phyloP scores from a whole-genome alignment of 129 eudicot genomes.

The Flaveria bidentis region DNA sequence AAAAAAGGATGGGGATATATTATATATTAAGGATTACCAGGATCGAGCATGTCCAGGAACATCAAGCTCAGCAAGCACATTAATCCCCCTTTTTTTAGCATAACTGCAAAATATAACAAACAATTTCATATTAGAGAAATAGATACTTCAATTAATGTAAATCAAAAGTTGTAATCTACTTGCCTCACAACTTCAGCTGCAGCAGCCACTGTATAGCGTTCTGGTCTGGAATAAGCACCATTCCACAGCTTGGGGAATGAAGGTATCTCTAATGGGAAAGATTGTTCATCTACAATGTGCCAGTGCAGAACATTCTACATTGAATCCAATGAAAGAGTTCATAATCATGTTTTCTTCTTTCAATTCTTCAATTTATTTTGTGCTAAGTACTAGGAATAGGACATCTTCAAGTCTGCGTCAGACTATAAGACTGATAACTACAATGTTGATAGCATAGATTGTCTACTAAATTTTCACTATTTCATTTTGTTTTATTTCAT shows the following conservation, averaged over 20 bases:
- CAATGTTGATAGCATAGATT: neutral
- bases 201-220: conserved; percentile 82
- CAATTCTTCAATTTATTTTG: neutral
- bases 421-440: neutral
- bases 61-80: conserved; percentile 92
- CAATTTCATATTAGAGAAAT: conserved; percentile 16
- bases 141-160: conserved; percentile 8
- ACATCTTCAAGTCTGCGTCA: conserved; percentile 20
- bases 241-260: conserved; percentile 89
- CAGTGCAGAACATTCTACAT: conserved; percentile 94
- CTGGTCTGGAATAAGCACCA: conserved; percentile 81
- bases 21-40: conserved; percentile 48
- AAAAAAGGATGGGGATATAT: neutral
- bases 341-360: conserved; percentile 14
- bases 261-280: conserved; percentile 96
- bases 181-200: conserved; percentile 90
- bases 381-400: conserved; percentile 2
- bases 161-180: conserved; percentile 27
- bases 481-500: neutral
- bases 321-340: neutral
- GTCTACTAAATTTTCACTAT: neutral
- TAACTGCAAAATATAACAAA: conserved; percentile 49
- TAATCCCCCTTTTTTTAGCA: conserved; percentile 80
- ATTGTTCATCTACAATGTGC: conserved; percentile 92
- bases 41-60: conserved; percentile 96